Base-by-base conservation (phyloP, 2,329 filamentous ascomycete species). In the Trichophyton verrucosum region DNA sequence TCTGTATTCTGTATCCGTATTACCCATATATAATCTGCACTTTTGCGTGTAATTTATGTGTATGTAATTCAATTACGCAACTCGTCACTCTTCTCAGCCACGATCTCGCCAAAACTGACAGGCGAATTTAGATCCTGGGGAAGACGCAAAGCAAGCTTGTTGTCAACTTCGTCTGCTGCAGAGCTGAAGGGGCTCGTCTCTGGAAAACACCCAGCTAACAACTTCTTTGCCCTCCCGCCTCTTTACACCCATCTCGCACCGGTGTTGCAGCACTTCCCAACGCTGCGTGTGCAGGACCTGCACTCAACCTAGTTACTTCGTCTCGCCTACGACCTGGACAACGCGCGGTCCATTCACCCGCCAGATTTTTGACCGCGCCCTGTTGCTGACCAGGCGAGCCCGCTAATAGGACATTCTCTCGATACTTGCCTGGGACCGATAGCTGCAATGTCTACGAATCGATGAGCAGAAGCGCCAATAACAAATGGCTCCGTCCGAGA, bases 391-490 rank as follows among this genome's bases (percentile, higher is more conserved):
- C 49, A 7, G 49, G 33, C 15, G 33, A 55, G 15, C 24, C 36
- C 49, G 27, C 24, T 15, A 17, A n/a, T 7, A 17, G 33, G 6
- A 33, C 49, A 27, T 38, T 38, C 11, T 13, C 33, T 38, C 33
- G 33, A 38, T 36, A 33, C n/a, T 33, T n/a, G 27, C 20, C 49
- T 36, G 30, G 49, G 49, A 55, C 49, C 13, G 36, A 36, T 22
- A 57, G 66, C 67, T 71, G 72, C 71, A 65, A 76, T 76, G 74
- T 71, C 68, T 71, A 67, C 69, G 59, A 70, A 70, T 67, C 67
- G 66, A 67, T 75, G 72, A 70, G 40, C 40, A 17, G 66, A 62
- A 65, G 65, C 68, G 65, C 63, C 70, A 71, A 70, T 68, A 65
- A 74, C 58, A 68, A 66, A 76, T 76, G 74, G 74, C 74, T 68